These are phyloP conservation scores for Yamadazyma akitaensis DNA, from an alignment of 805 yeast species.

Conservation along the genomic window DNA sequence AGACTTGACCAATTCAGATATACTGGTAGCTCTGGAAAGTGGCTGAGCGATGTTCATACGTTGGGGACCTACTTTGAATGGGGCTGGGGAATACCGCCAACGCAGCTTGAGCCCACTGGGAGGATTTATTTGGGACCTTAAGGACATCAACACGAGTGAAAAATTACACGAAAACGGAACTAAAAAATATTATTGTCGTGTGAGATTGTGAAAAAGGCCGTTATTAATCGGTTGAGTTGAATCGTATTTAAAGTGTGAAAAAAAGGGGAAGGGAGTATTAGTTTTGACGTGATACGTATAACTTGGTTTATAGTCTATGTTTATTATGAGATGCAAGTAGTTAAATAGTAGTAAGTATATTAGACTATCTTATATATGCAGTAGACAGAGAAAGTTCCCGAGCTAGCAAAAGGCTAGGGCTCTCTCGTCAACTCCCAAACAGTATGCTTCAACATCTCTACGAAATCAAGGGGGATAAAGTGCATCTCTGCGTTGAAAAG, in stretches of 20 bases:
- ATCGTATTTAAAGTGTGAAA: neutral
- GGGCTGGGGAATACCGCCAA: slow-evolving; percentile 21
- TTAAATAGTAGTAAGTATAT: too few species aligned
- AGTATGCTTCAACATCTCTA: slow-evolving; percentile 49
- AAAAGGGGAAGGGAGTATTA: neutral
- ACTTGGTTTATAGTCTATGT: too few species aligned
- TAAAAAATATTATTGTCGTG: slow-evolving; percentile 3
- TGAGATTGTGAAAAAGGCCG: neutral
- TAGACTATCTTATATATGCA: too few species aligned
- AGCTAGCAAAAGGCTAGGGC: neutral
- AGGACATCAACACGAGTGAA: slow-evolving; percentile 15
- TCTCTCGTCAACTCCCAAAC: slow-evolving; percentile 26
- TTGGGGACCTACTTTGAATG: slow-evolving; percentile 34
- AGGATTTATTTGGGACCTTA: slow-evolving; percentile 20
- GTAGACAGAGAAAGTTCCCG: too few species aligned
- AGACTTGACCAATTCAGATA: slow-evolving; percentile 31
- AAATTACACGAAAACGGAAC: neutral
- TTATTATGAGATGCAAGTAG: too few species aligned
- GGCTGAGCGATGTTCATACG: slow-evolving; percentile 40
- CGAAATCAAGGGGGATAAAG: slow-evolving; percentile 47
- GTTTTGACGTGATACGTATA: too few species aligned
- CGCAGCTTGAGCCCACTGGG: slow-evolving; percentile 14
- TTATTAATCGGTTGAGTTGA: neutral
- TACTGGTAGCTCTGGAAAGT: slow-evolving; percentile 37
- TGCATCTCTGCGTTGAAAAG: slow-evolving; percentile 28